Conservation (phyloP, 805 yeast species). For the Metschnikowia dekortorum region DNA sequence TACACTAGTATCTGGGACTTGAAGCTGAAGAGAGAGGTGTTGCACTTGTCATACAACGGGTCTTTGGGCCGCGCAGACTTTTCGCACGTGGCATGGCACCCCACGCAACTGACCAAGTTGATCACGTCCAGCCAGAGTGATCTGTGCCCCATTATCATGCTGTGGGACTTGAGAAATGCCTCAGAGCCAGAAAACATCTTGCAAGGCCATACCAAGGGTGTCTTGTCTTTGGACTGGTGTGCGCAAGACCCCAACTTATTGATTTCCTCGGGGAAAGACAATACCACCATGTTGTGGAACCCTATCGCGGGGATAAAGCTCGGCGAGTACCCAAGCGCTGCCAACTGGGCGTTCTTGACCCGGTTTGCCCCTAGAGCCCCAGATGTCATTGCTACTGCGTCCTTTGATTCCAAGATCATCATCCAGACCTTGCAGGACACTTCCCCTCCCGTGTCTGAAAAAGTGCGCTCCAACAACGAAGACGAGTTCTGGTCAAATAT, state of each 20-base stretch:
- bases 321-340: constrained; percentile 86
- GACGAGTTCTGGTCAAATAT: constrained; percentile 84
- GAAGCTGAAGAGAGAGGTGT: constrained; percentile 79
- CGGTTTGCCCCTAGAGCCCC: constrained; percentile 86
- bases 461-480: constrained; percentile 47
- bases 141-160: constrained; percentile 67
- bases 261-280: constrained; percentile 90
- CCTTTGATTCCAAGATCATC: constrained; percentile 77
- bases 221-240: constrained; percentile 93
- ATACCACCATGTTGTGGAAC: constrained; percentile 85
- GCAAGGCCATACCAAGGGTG: constrained; percentile 82
- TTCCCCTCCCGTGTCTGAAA: constrained; percentile 48
- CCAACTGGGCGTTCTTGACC: constrained; percentile 91
- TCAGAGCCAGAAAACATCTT: constrained; percentile 79
- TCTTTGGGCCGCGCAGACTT: constrained; percentile 59
- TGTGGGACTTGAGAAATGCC: constrained; percentile 95
- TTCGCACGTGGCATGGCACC: constrained; percentile 92
- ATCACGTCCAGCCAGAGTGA: constrained; percentile 87
- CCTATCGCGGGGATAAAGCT: constrained; percentile 68
- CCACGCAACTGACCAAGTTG: constrained; percentile 76
- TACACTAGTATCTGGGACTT: constrained; percentile 93
- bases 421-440: constrained; percentile 90
- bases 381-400: constrained; percentile 82
- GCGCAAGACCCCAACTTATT: constrained; percentile 70
- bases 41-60: constrained; percentile 73